These are phyloP conservation scores for Oryza australiensis DNA, from an alignment of 176 grass and related monocot species.

Conservation along the genomic window DNA sequence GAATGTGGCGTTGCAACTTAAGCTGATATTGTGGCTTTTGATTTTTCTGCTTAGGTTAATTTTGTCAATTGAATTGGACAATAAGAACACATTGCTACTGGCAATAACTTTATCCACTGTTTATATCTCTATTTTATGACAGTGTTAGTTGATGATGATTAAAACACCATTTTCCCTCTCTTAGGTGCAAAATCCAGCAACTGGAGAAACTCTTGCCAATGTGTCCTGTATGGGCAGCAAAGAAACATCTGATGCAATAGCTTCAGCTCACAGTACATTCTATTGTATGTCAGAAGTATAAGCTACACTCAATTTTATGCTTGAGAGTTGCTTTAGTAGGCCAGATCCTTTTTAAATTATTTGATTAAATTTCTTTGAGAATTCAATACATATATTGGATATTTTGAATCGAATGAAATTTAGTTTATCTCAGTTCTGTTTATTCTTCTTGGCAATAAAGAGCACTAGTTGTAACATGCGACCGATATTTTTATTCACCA, in stretches of 20 bases:
- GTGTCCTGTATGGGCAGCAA: slow-evolving; percentile 84
- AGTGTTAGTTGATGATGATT: not conserved
- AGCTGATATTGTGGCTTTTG: not conserved
- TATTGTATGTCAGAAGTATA: slow-evolving; percentile 49
- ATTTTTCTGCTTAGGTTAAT: not conserved
- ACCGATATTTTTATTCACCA: not conserved
- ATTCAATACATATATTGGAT: not conserved
- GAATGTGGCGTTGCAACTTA: not conserved
- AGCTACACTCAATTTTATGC: slow-evolving; percentile 16
- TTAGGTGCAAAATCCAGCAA: slow-evolving; percentile 90
- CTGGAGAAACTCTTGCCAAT: slow-evolving; percentile 78
- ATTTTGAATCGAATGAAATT: not conserved
- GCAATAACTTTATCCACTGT: not conserved
- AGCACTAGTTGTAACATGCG: not conserved
- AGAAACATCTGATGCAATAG: slow-evolving; percentile 92
- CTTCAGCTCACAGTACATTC: slow-evolving; percentile 74
- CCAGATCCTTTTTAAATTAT: not conserved
- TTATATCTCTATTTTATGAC: not conserved
- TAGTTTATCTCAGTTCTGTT: not conserved
- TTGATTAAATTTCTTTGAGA: slow-evolving; percentile 8
- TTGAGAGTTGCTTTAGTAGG: not conserved
- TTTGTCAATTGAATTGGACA: not conserved
- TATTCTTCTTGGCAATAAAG: not conserved
- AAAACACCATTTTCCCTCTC: not conserved
- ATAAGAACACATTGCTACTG: not conserved